Evolutionary conservation across 1,139 yeast genomes (phyloP), one percentile per base, ranked within the genome.

Genomic region (Geotrichum candidum): DNA sequence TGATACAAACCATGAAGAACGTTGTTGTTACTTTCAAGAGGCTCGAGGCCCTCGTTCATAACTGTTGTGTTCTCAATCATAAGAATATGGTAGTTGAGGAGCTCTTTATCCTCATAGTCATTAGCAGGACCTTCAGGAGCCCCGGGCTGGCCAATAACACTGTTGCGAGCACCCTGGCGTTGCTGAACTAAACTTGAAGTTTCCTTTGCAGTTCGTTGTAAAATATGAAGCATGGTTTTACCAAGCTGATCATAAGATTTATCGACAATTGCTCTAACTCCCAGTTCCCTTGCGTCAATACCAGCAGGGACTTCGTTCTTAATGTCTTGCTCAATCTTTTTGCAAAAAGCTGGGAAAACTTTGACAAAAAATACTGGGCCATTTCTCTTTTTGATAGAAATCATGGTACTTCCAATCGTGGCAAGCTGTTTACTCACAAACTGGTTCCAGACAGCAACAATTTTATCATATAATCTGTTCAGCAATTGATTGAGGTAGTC

Each of bases 61-160:
- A 83, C 82, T 68, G 83, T 82, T 67, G 85, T 79, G 69, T 89
- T 89, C 67, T 86, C 86, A 56, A 88, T 76, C 67, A 87, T 78
- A 61, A 85, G 80, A 33, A 87, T 81, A 67, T 84, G 83, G 63
- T 85, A 78, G 68, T 84, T 80, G 46, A 82, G 80, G 65, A 81
- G 76, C 65, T 84, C 88, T 70, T 83, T 83, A 54, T 76, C 77
- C 63, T 85, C 88, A 64, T 80, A 82, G 62, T 81, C 81, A 15
- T 56, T 61, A 13, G 60, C 62, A 41, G 9, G 18, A 15, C 48
- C 48, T 4, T 25, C 46, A 48, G 48, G 51, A 35, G 51, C 60
- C 13, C 62, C 23, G 45, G 57, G 46, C 4, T 58, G 53, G 13
- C 53, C 60, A 50, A 51, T 51, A 4, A 25, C 54, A 22, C 35